phyloP scores from a whole-genome alignment of 345 rosid genomes.

The Eucalyptus curtisii region DNA sequence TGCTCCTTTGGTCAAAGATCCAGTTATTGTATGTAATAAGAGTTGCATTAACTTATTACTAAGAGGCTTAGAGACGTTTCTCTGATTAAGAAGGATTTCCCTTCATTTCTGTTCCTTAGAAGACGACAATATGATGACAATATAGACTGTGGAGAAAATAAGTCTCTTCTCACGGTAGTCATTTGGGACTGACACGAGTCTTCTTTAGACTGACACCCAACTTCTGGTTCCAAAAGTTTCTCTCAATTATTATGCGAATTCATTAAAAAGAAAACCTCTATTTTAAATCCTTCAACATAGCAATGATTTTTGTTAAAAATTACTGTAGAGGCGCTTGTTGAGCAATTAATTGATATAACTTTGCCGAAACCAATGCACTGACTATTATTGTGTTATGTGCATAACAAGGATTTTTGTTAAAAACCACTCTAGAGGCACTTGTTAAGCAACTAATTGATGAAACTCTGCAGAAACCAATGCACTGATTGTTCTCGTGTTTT shows the following conservation, averaged over 20 bases:
- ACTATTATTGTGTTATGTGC: neutral
- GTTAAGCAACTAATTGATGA: neutral
- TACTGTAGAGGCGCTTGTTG: neutral
- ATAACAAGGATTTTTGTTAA: neutral
- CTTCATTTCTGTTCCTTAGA: neutral
- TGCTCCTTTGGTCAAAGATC: constrained; percentile 51
- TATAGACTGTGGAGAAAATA: neutral
- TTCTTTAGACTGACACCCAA: neutral
- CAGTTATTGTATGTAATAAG: constrained; percentile 49
- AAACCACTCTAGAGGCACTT: neutral
- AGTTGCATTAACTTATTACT: neutral
- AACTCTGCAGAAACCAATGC: neutral
- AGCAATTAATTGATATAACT: neutral
- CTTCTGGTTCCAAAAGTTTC: neutral
- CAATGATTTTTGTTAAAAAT: neutral
- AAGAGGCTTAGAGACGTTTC: neutral
- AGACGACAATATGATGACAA: neutral
- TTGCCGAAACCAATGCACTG: neutral
- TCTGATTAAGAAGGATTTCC: neutral
- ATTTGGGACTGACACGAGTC: neutral
- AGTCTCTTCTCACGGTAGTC: neutral
- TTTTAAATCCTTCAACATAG: neutral
- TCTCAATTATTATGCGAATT: neutral
- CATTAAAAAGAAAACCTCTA: neutral
- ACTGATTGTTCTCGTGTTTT: neutral